These are phyloP conservation scores for Microsporum ferrugineum DNA, from an alignment of 2,329 filamentous ascomycete species.

Conservation along the genomic window DNA sequence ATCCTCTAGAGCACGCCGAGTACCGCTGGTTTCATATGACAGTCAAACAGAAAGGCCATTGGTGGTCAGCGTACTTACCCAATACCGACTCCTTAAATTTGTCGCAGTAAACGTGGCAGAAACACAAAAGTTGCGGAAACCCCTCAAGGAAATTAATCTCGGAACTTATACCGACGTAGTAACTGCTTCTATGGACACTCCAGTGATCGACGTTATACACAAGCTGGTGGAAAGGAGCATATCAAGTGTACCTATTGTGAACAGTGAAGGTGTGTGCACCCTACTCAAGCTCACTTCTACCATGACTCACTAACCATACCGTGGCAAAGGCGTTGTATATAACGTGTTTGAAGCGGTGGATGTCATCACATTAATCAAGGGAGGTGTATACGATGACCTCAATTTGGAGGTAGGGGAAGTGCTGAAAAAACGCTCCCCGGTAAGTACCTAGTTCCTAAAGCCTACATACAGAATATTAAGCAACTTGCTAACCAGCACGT, in stretches of 20 bases:
- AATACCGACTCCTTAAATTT: conserved; percentile 97
- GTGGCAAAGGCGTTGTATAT: conserved; percentile 52
- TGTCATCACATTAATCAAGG: conserved; percentile 91
- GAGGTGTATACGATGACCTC: conserved; percentile 82
- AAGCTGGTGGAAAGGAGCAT: conserved; percentile 88
- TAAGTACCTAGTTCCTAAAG: conserved; percentile 26
- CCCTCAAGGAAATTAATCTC: conserved; percentile 68
- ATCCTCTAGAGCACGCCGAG: conserved; percentile 80
- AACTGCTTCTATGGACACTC: conserved; percentile 76
- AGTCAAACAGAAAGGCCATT: conserved; percentile 87
- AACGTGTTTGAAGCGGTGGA: conserved; percentile 98
- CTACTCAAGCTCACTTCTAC: background rate
- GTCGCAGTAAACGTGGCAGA: conserved; percentile 90
- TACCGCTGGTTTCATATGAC: conserved; percentile 85
- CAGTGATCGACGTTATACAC: conserved; percentile 89
- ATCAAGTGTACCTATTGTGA: conserved; percentile 85
- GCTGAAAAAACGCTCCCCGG: conserved; percentile 68
- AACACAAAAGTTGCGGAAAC: conserved; percentile 78
- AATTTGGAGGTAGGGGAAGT: conserved; percentile 79
- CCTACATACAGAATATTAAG: background rate
- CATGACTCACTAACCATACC: background rate
- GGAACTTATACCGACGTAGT: conserved; percentile 74
- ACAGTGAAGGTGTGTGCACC: conserved; percentile 44
- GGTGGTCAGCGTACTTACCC: conserved; percentile 92
- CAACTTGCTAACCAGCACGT: background rate